Evolutionary conservation across 345 rosid genomes (phyloP).

Genomic region (Eucalyptus caleyi): DNA sequence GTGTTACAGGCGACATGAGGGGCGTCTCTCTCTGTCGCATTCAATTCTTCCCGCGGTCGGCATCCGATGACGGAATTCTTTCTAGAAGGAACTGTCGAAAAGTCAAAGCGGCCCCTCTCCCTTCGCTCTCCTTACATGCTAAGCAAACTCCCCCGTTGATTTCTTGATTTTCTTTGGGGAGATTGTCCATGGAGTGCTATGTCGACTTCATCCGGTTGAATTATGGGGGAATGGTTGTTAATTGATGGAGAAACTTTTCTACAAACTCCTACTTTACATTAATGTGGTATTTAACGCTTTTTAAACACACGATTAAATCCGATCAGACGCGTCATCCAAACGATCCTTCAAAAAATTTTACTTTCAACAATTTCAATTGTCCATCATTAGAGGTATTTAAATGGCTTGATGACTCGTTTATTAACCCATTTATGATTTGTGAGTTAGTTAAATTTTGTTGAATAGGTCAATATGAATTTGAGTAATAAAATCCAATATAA

Average conservation of each 20-base stretch:
- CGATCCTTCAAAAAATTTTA: rapidly evolving
- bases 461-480: background rate
- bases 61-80: background rate
- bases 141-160: background rate
- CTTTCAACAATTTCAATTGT: too few species aligned
- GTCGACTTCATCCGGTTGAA: background rate
- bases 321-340: rapidly evolving
- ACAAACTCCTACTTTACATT: background rate
- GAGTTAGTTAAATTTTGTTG: too few species aligned
- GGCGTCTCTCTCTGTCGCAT: background rate
- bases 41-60: background rate
- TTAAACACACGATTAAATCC: rapidly evolving
- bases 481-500: background rate
- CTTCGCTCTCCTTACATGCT: background rate
- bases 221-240: background rate
- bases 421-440: too few species aligned
- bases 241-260: background rate
- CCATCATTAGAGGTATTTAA: background rate
- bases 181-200: background rate
- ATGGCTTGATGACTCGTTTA: too few species aligned
- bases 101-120: background rate
- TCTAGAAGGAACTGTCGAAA: background rate
- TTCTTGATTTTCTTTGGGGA: background rate
- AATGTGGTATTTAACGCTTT: too few species aligned
- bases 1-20: too few species aligned